Percentiles rank a stretch among this genome's conserved stretches.
These are phyloP conservation scores for Sonneratia caseolaris DNA, from an alignment of 345 rosid species.

Conservation along the genomic window DNA sequence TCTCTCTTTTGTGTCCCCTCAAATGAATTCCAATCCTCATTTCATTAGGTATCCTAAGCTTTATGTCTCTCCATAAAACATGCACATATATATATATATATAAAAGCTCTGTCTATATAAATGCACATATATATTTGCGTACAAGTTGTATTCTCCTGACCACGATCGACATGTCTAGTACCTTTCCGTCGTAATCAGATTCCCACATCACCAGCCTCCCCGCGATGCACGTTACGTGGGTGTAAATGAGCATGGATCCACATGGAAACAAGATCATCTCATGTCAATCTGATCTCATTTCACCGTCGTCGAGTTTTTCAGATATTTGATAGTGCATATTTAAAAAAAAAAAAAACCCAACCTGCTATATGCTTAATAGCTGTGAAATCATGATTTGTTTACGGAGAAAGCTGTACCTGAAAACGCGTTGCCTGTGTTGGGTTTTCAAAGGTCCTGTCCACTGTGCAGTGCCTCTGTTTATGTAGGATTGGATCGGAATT, in stretches of 20 bases:
- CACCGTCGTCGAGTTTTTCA: too few species aligned
- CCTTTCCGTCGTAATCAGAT: conserved; percentile 3
- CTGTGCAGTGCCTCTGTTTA: not conserved
- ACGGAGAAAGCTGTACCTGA: conserved; percentile 4
- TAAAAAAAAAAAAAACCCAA: not conserved
- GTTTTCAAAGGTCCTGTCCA: conserved; percentile 13
- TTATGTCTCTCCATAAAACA: conserved; percentile 4
- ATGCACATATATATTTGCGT: not conserved
- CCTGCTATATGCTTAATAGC: not conserved
- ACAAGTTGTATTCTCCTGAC: conserved; percentile 8
- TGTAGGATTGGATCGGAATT: conserved; percentile 1
- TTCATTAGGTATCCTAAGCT: not conserved
- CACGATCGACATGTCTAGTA: conserved; percentile 12
- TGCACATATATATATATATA: not conserved
- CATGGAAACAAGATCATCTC: not conserved
- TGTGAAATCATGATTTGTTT: not conserved
- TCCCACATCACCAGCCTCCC: conserved; percentile 1
- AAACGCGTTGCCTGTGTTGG: conserved; percentile 13
- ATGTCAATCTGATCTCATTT: too few species aligned
- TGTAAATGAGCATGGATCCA: not conserved
- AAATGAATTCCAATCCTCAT: not conserved
- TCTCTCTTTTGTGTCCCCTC: conserved; percentile 1
- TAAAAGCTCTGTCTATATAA: not conserved
- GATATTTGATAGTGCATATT: not conserved
- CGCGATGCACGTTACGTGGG: not conserved